Evolutionary conservation across 306 rosid genomes (phyloP), one percentile per base, ranked within the genome.

Genomic region (Cajanus cajan): DNA sequence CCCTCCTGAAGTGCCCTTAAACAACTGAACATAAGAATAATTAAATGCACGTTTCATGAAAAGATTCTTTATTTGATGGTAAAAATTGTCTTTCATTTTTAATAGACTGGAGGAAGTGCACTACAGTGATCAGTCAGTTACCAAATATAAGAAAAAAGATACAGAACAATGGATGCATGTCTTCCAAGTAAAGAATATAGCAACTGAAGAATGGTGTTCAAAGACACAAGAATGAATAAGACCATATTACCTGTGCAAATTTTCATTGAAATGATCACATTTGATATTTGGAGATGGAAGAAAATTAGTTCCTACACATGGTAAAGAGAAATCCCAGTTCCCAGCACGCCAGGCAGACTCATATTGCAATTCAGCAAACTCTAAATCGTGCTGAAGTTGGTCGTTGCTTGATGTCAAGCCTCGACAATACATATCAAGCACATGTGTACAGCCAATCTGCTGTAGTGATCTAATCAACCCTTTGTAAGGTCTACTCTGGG

Each of bases 291-390:
- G 79, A 78, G 84, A 84, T 28, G 84, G 67, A 52, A 76, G 50
- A 79, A 88, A 79, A 74, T 78, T 82, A 69, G 83, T 78, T 65
- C 86, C 92, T 5, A 73, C 64, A 74, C 80, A 65, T 41, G 90
- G 90, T 79, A 89, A 76, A 69, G 94, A 88, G 81, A 94, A 94
- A 81, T 94, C 97, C 98, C 98, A 94, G 82, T 94, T 90, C 80
- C 94, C 98, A 19, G 97, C 85, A 59, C 94, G 97, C 98, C 98
- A 92, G 25, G 98, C 98, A 73, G 98, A 94, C 79, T 94, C 97
- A 44, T 88, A 92, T 91, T 94, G 91, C 90, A 92, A 83, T 82
- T 92, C 98, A 45, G 90, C 73, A 57, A 94, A 94, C 85, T 94
- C 98, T 73, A 82, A 82, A 88, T 94, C 98, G 70, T 90, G 90